These are phyloP conservation scores for Microbotryum saponariae DNA, from an alignment of 1,284 basidiomycete species.

Conservation along the genomic window DNA sequence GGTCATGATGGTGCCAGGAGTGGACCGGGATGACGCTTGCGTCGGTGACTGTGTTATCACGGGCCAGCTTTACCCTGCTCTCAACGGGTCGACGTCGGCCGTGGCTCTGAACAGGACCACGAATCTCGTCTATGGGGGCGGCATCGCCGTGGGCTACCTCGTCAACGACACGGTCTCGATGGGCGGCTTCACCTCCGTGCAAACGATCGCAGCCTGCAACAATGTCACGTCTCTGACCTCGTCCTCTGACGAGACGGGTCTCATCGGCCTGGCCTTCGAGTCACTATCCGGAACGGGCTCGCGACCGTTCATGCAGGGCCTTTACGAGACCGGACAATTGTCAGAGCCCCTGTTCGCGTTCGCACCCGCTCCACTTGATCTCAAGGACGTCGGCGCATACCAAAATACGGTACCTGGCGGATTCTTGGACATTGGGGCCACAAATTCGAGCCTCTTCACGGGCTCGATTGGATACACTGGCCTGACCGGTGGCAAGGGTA, in stretches of 20 bases:
- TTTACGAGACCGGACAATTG: not conserved
- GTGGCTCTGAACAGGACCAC: not conserved
- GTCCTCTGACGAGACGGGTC: conserved; percentile 1
- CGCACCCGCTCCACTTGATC: not conserved
- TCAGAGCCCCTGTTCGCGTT: not conserved
- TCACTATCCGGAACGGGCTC: not conserved
- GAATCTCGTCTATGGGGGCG: not conserved
- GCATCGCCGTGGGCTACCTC: not conserved
- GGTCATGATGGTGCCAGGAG: no score
- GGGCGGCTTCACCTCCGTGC: not conserved
- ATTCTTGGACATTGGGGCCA: not conserved
- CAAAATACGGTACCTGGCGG: not conserved
- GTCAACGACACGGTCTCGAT: not conserved
- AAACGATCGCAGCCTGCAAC: not conserved
- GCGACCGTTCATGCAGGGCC: not conserved
- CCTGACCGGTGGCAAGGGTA: not conserved
- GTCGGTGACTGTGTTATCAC: not conserved
- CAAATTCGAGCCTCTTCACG: not conserved
- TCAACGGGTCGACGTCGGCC: not conserved
- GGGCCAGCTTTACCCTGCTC: not conserved
- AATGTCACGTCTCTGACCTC: not conserved
- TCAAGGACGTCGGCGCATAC: not conserved
- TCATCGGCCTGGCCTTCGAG: not conserved
- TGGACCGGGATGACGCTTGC: not conserved
- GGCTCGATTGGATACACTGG: not conserved